Evolutionary conservation across 768 basidiomycete species (phyloP).

Genomic region (Chalciporus pseudorubinellus): DNA sequence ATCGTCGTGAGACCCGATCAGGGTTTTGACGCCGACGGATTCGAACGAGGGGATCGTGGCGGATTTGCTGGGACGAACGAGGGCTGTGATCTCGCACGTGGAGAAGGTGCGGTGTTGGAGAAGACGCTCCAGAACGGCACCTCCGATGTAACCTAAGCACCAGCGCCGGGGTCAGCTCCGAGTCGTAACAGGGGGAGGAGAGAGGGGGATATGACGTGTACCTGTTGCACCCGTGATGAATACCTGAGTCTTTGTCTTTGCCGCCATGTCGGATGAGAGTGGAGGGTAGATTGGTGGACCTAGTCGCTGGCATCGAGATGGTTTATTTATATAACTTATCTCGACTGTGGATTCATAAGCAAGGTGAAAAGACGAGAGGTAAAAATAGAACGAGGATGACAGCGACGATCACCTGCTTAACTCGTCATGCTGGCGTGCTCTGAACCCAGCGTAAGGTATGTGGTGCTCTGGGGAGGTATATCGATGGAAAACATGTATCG

Average conservation of each 20-base stretch:
- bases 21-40: slow-evolving; percentile 25
- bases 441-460: no score
- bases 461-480: no score
- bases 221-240: slow-evolving; percentile 47
- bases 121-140: slow-evolving; percentile 31
- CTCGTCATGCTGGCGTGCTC: no score
- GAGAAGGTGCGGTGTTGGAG: slow-evolving; percentile 24
- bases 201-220: slow-evolving; percentile 3
- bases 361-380: no score
- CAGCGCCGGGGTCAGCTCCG: neutral
- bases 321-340: no score
- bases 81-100: slow-evolving; percentile 25
- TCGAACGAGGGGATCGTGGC: slow-evolving; percentile 19
- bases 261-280: neutral
- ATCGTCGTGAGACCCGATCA: slow-evolving; percentile 47
- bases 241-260: slow-evolving; percentile 37
- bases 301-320: no score
- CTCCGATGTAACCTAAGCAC: slow-evolving; percentile 33
- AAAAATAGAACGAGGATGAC: no score
- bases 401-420: no score
- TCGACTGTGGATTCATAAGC: no score
- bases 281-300: no score
- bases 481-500: no score
- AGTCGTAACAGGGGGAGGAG: neutral
- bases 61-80: slow-evolving; percentile 34